Percentiles rank a stretch among this genome's conserved stretches.
Evolutionary conservation across 352 stramenopile species (phyloP).

Genomic region (Pythium coloratum): DNA sequence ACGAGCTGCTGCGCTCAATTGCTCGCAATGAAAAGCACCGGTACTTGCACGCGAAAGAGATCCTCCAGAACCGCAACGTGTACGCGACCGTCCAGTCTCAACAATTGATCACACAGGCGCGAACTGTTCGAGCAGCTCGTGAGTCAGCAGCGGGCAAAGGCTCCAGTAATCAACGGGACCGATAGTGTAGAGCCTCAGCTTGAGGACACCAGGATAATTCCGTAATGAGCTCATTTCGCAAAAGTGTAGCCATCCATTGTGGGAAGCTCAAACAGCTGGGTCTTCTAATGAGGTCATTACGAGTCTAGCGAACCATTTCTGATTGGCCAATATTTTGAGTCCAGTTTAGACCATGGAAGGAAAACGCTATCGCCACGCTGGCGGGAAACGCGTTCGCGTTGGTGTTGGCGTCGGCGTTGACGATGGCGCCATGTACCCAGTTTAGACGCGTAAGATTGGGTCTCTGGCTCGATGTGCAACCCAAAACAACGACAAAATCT

Average conservation of each 20-base stretch:
- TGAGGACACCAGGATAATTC: too few relatives aligned
- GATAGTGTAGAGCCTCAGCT: not conserved
- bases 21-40: constrained; percentile 66
- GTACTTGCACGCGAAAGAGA: constrained; percentile 51
- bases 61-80: constrained; percentile 61
- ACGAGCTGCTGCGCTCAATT: constrained; percentile 55
- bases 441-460: not conserved
- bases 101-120: constrained; percentile 35
- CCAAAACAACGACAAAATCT: not conserved
- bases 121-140: constrained; percentile 5
- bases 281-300: constrained; percentile 6
- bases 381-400: not conserved
- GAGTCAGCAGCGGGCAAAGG: not conserved
- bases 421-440: not conserved
- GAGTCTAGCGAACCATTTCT: not conserved
- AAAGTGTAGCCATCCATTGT: not conserved
- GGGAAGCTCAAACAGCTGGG: not conserved
- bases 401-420: not conserved
- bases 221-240: not conserved
- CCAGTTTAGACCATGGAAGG: constrained; percentile 1
- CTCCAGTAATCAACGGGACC: not conserved
- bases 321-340: not conserved
- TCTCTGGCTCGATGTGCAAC: not conserved
- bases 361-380: not conserved
- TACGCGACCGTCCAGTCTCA: constrained; percentile 63